These are phyloP conservation scores for Ambispora gerdemannii DNA, from an alignment of 192 early-diverging fungal genomes.

Conservation along the genomic window DNA sequence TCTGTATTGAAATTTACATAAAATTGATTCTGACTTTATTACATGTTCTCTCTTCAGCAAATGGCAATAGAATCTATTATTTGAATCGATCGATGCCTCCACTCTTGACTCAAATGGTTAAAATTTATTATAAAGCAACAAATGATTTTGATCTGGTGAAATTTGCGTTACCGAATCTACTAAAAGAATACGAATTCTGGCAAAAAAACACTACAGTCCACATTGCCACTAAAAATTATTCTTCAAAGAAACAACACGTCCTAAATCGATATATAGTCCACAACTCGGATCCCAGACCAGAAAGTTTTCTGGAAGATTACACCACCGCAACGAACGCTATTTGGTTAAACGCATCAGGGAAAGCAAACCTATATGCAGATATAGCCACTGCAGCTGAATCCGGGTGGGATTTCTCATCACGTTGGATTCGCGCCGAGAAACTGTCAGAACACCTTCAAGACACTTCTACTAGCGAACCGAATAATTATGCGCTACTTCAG, in stretches of 20 bases:
- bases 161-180: conserved; percentile 51
- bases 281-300: conserved; percentile 59
- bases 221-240: conserved; percentile 28
- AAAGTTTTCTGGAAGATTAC: conserved; percentile 62
- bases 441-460: conserved; percentile 23
- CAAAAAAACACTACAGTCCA: conserved; percentile 46
- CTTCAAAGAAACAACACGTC: conserved; percentile 28
- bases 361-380: conserved; percentile 52
- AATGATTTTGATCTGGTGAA: conserved; percentile 45
- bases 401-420: conserved; percentile 68
- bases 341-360: conserved; percentile 32
- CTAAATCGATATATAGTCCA: conserved; percentile 58
- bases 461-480: conserved; percentile 9
- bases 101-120: conserved; percentile 65
- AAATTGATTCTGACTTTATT: conserved; percentile 10
- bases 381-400: conserved; percentile 68
- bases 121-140: conserved; percentile 53
- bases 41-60: no score
- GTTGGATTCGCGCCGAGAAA: conserved; percentile 51
- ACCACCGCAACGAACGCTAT: conserved; percentile 46
- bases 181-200: conserved; percentile 66
- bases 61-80: conserved; percentile 74
- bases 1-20: conserved; percentile 9
- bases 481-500: conserved; percentile 41
- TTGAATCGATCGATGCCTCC: conserved; percentile 75